Evolutionary conservation across 192 early-diverging fungal species (phyloP).

Genomic region (Coemansia sp.): DNA sequence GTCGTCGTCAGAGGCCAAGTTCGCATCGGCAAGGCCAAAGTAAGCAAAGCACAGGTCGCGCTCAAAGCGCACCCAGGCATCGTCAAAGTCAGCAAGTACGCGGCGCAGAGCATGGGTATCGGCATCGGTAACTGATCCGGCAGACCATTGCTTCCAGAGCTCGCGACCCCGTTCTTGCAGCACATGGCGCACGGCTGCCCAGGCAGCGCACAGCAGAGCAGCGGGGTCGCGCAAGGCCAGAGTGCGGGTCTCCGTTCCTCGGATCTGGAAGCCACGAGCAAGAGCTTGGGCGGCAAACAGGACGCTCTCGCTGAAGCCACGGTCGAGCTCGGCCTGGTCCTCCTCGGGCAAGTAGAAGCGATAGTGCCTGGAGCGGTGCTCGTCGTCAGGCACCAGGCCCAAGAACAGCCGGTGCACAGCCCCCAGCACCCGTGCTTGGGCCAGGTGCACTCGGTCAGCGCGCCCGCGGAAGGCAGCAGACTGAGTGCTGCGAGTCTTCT

Average conservation of each 20-base stretch:
- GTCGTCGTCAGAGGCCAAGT: conserved; percentile 14
- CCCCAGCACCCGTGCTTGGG: conserved; percentile 57
- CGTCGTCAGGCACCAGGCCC: conserved; percentile 41
- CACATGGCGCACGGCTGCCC: conserved; percentile 59
- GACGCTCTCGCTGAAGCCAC: conserved; percentile 69
- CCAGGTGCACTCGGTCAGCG: conserved; percentile 60
- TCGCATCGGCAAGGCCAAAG: conserved; percentile 59
- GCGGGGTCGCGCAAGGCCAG: conserved; percentile 55
- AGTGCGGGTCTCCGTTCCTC: conserved; percentile 63
- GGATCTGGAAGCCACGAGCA: conserved; percentile 63
- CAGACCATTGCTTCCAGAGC: conserved; percentile 21
- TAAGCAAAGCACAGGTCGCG: conserved; percentile 68
- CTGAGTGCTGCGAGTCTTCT: conserved; percentile 19
- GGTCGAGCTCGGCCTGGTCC: conserved; percentile 67
- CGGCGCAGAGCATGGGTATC: conserved; percentile 37
- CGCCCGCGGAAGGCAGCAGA: conserved; percentile 41
- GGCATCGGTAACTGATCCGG: background rate
- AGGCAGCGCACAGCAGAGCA: conserved; percentile 54
- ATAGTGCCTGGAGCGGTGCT: conserved; percentile 55
- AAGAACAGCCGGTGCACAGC: conserved; percentile 55
- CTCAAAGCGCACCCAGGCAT: conserved; percentile 66
- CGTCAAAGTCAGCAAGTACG: conserved; percentile 65
- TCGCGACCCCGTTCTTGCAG: conserved; percentile 33
- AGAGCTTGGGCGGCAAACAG: conserved; percentile 69
- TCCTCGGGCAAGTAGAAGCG: conserved; percentile 61